Base-by-base conservation (phyloP, 805 yeast genomes). In the Lipomyces kockii region DNA sequence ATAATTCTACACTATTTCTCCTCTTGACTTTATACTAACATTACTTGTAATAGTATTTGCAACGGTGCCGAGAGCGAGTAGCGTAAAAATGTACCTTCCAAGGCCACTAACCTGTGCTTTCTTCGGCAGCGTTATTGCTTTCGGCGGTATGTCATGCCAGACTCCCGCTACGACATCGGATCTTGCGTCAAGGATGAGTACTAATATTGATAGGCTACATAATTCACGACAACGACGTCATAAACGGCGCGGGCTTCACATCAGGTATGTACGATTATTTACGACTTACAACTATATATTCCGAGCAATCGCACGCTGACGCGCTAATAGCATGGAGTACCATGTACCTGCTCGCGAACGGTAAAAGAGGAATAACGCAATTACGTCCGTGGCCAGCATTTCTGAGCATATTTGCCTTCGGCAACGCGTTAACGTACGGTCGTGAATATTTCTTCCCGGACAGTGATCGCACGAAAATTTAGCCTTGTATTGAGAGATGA, bases 241-340 rank as follows among this genome's bases (percentile, higher is more conserved):
- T 84, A 58, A 87, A 90, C 78, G 97, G 97, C 2, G 83, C 94
- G 0, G 97, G 97, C 0, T 89, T 92, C 74, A 69, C 78, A 2
- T 72, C 78, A 7, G 75, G 76, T 75, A 64, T 56, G 74, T 20
- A 20, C 2, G 20, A 43, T 1, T 17, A 6, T 3, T 6, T n/a
- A 5, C 20, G 17, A 37, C 43, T 35, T 14, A 12, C 17, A 37
- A 12, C 6, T 29, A 5, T 25, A 27, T 27, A 29, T 6, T 29
- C 32, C 7, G 32, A 29, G 3, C 43, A 12, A 12, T n/a, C 6
- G 14, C 17, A 37, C 17, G 17, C 17, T 37, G 43, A 37, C 17
- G 17, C 5, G 12, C 12, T 1, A 37, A 8, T 86, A 73, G 96
- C 95, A 1, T 93, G 97, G 97, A 86, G 91, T 7, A 77, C 89